Conservation (phyloP, 768 basidiomycete genomes). For the Tylopilus felleus region DNA sequence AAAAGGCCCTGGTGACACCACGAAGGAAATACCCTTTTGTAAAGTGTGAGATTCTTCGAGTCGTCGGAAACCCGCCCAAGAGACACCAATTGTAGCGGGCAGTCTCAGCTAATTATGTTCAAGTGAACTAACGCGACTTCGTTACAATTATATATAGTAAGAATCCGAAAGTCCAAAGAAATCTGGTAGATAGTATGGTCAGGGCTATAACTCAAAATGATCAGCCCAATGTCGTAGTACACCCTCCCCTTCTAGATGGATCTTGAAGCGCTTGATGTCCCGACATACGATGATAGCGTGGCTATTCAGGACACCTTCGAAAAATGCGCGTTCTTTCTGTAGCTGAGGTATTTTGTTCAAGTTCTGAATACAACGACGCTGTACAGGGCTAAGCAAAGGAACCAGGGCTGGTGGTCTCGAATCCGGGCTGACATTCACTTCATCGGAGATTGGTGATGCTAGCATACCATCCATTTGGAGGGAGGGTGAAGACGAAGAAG, state of each 20-base stretch:
- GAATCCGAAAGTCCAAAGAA: not conserved
- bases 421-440: not conserved
- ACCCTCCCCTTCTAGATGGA: slow-evolving; percentile 58
- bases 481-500: slow-evolving; percentile 16
- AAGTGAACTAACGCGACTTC: too few relatives aligned
- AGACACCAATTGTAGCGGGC: too few relatives aligned
- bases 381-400: slow-evolving; percentile 51
- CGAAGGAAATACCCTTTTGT: slow-evolving; percentile 7
- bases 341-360: slow-evolving; percentile 67
- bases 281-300: slow-evolving; percentile 73
- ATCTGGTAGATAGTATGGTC: not conserved
- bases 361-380: slow-evolving; percentile 52
- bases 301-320: slow-evolving; percentile 55
- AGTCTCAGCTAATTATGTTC: too few relatives aligned
- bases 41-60: not conserved
- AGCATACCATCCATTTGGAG: not conserved
- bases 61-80: too few relatives aligned
- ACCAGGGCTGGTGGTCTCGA: slow-evolving; percentile 34
- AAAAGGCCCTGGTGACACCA: not conserved
- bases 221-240: slow-evolving; percentile 72
- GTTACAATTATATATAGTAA: not conserved
- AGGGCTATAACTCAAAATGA: slow-evolving; percentile 46
- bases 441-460: not conserved
- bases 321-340: slow-evolving; percentile 68
- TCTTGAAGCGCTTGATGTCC: slow-evolving; percentile 57